Base-by-base conservation (phyloP, 2,329 filamentous ascomycete species). In the Aspergillaceae sp. region DNA sequence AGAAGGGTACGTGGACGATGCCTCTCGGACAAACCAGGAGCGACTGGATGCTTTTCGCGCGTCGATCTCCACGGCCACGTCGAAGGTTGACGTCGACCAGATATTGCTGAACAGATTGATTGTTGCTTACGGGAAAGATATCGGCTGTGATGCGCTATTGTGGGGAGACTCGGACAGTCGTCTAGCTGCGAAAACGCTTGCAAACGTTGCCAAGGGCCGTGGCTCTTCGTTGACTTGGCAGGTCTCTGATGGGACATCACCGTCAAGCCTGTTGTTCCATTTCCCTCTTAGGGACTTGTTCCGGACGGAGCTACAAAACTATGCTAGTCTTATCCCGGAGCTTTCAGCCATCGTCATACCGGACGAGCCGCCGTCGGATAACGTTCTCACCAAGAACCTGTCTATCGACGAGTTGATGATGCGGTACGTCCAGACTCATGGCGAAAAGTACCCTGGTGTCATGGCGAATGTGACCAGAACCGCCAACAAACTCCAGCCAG, bases 381-480 rank as follows among this genome's bases (percentile, higher is more conserved):
- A 61, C 36, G 46, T 62, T 30, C 58, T 66, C 7, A 65, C 61
- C 30, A 64, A 60, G 48, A 84, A 88, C 53, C 77, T 87, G 40
- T 94, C 88, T 40, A 96, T 98, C 57, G 89, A 96, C 61, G 84
- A 90, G 55, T 78, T 98, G 45, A 90, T 97, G 83, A 72, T 76
- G 48, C 83, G 88, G 47, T 98, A 96, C 65, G 95, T 98, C 59
- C 79, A 81, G 54, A 84, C 82, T 36, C 87, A 95, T 10, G 90
- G 95, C 62, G 79, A 81, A 53, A 85, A 84, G 48, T 96, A 94
- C 60, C 87, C 90, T 3, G 87, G 86, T 46, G 88, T 97, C 46
- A 90, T 98, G 54, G 85, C 90, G 30, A 98, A 98, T 63, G 92
- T 98, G 7, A 91, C 96, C 4, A 81, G 88, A 51, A 98, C 91